Evolutionary conservation across 2,329 filamentous ascomycete genomes (phyloP), one percentile per base, ranked within the genome.

Genomic region (Colletotrichum euphorbiae): DNA sequence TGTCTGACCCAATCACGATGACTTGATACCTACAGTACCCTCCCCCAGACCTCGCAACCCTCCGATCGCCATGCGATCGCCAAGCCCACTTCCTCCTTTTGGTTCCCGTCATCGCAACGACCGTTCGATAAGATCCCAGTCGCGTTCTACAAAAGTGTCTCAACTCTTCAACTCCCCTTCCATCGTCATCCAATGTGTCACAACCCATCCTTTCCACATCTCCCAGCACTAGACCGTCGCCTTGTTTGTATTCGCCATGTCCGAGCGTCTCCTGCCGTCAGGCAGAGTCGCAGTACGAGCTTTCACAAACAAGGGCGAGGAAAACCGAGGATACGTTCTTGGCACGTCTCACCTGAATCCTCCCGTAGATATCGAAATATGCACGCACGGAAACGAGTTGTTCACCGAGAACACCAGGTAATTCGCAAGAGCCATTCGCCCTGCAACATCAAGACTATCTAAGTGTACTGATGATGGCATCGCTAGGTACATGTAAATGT

Each of bases 401-500:
- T n/a, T 33, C 11, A 65, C 45, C 17, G 50, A 60, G 40, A 56
- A 55, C 59, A 54, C 36, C 59, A 62, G 31, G 38, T 64, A 36
- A 46, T 64, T 45, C 52, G 42, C 66, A 66, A 45, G 50, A 67
- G 62, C 57, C 61, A 61, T 55, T 40, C 21, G 66, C 56, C 50
- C 43, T 67, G 28, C 38, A 51, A 48, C 48, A 56, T 67, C 62
- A 61, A 59, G 12, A 55, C 36, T 67, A 36, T 67, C 66, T 69
- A 69, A 69, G 66, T 69, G 61, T 68, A 68, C 65, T 65, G 60
- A 45, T 69, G 55, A 69, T 69, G 40, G 55, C 62, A 56, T 62
- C 66, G 62, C 62, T 69, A 69, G 66, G 43, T 69, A 69, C 66
- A 69, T 60, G 62, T 60, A 66, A 66, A 66, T 66, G 62, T 69